Evolutionary conservation across 2,329 filamentous ascomycete species (phyloP), one percentile per base, ranked within the genome.

Genomic region (Diaporthe sp.): DNA sequence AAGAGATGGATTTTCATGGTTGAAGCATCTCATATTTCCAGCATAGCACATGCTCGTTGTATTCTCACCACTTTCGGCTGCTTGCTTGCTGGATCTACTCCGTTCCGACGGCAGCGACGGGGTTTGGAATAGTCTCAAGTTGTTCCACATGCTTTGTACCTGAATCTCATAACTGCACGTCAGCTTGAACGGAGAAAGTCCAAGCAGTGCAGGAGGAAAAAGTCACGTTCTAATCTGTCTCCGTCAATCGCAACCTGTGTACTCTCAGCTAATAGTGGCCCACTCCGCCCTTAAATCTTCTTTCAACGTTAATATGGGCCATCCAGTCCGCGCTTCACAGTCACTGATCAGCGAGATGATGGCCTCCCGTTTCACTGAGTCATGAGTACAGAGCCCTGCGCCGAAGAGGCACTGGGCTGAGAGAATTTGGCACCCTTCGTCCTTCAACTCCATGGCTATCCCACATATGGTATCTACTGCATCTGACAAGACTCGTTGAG

Each of bases 381-480:
- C 84, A 42, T 84, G 84, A 22, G 84, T 83, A 72, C 85, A 86
- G 13, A 87, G 79, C 0, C 86, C 86, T 3, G 86, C 85, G 74
- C 83, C 84, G 73, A 84, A 87, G 0, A 87, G 78, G 74, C 85
- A 87, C 77, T 87, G 85, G 7, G 85, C 84, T 8, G 83, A 86
- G 78, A 87, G 83, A 19, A 87, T 79, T 61, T 84, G 83, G n/a
- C 83, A 85, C 13, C 83, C 83, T 72, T 84, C 81, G 39, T 87
- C 85, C 3, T 79, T 81, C 42, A 86, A 77, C 71, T 85, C 85
- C 79, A 87, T 82, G 0, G 87, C 88, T 67, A 89, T 87, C 1
- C 88, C 88, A 68, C 86, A 88, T 31, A 90, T 88, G 0, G 82
- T 84, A 59, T 86, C 85, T 8, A 89, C 86, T 34, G 86, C 85